These are phyloP conservation scores for Zygnema circumcarinatum DNA, from an alignment of 139 green algal species.

Conservation along the genomic window DNA sequence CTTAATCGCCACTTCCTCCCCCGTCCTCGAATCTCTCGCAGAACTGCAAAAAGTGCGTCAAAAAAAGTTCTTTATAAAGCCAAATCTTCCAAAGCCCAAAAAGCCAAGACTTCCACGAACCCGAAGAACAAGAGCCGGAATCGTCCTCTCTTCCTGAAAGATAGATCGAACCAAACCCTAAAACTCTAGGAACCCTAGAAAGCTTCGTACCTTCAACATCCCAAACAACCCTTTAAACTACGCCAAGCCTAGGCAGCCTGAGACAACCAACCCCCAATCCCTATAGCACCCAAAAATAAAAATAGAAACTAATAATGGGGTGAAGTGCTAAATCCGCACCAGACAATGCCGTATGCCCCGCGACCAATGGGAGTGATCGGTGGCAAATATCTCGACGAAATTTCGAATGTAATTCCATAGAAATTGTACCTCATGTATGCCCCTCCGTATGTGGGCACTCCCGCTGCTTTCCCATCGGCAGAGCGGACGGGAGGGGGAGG, in stretches of 20 bases:
- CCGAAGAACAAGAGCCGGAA: no score
- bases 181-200: no score
- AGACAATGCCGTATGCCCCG: constrained; percentile 97
- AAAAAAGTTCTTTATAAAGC: constrained; percentile 96
- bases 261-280: no score
- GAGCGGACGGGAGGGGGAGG: background rate
- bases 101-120: no score
- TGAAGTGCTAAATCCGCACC: no score
- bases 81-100: constrained; percentile 96
- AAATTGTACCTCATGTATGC: constrained; percentile 29
- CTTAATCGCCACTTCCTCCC: constrained; percentile 70
- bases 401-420: constrained; percentile 47
- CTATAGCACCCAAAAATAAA: no score
- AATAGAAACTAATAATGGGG: no score
- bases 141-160: no score
- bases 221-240: no score
- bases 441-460: constrained; percentile 1
- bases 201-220: no score
- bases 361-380: constrained; percentile 79
- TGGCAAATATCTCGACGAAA: background rate
- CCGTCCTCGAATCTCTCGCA: constrained; percentile 55
- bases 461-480: background rate
- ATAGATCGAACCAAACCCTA: no score
- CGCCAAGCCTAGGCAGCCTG: no score
- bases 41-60: constrained; percentile 57